Evolutionary conservation across 2,329 filamentous ascomycete genomes (phyloP).

Genomic region (Paraphaeosphaeria minitans): DNA sequence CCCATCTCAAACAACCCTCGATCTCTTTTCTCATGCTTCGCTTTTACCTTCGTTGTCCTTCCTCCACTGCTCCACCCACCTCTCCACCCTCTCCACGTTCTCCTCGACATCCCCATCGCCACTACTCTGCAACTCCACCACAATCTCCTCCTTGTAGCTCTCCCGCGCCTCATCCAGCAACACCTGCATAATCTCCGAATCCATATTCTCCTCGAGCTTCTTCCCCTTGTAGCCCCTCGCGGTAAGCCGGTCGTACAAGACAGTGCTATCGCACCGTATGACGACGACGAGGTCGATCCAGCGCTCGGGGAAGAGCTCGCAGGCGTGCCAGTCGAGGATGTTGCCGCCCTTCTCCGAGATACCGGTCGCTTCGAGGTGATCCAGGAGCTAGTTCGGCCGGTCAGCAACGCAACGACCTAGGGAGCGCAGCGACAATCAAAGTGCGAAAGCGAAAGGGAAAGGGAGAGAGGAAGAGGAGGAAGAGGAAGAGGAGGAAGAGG

Average conservation of each 20-base stretch:
- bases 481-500: too few species aligned
- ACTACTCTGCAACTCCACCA: slow-evolving; percentile 87
- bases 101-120: slow-evolving; percentile 84
- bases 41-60: slow-evolving; percentile 60
- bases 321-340: slow-evolving; percentile 97
- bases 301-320: slow-evolving; percentile 88
- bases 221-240: slow-evolving; percentile 79
- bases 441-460: too few species aligned
- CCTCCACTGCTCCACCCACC: slow-evolving; percentile 85
- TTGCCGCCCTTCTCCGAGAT: slow-evolving; percentile 70
- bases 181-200: slow-evolving; percentile 97
- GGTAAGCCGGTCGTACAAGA: slow-evolving; percentile 82
- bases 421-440: too few species aligned
- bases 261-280: slow-evolving; percentile 76
- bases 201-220: slow-evolving; percentile 94
- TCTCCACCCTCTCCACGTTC: slow-evolving; percentile 82
- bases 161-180: slow-evolving; percentile 88
- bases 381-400: slow-evolving; percentile 66
- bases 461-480: too few species aligned
- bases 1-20: slow-evolving; percentile 1
- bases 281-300: slow-evolving; percentile 97
- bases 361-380: slow-evolving; percentile 83
- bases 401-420: too few species aligned
- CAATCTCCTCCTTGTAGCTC: slow-evolving; percentile 82
- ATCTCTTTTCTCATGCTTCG: slow-evolving; percentile 16